Evolutionary conservation across 148 eudicot species (phyloP).

Genomic region (Cornus suecica): DNA sequence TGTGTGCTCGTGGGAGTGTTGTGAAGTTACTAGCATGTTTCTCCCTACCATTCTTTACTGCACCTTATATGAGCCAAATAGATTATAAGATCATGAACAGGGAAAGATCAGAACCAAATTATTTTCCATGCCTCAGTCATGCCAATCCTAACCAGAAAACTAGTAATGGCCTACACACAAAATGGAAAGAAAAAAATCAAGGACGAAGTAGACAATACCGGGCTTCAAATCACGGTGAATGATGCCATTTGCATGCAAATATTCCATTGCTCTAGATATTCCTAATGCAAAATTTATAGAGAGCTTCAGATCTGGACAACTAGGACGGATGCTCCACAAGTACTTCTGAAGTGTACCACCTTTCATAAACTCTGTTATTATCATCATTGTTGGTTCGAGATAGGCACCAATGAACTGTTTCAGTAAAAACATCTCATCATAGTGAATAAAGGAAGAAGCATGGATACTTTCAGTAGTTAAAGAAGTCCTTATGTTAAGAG

Average conservation of each 20-base stretch:
- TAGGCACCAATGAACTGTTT: constrained; percentile 40
- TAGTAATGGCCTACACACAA: too few species aligned
- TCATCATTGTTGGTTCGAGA: constrained; percentile 34
- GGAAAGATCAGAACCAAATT: background rate
- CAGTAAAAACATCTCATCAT: constrained; percentile 3
- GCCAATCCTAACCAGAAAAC: background rate
- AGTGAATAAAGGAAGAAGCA: background rate
- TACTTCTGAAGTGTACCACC: constrained; percentile 45
- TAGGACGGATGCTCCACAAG: constrained; percentile 31
- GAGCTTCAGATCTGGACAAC: constrained; percentile 27
- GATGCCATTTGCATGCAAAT: constrained; percentile 34
- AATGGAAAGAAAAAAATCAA: background rate
- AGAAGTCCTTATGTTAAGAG: background rate
- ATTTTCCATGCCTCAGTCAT: background rate
- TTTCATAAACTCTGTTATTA: constrained; percentile 39
- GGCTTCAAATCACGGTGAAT: constrained; percentile 48
- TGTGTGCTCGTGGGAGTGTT: background rate
- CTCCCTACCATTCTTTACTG: background rate
- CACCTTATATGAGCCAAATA: background rate
- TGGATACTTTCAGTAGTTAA: background rate
- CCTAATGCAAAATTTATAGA: constrained; percentile 32
- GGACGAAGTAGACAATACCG: constrained; percentile 8
- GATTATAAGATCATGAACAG: background rate
- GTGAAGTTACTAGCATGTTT: background rate
- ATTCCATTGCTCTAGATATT: constrained; percentile 41